Percentiles rank a stretch among this genome's conserved stretches.
Conservation (phyloP, 306 rosid species). For the Prunus mira region DNA sequence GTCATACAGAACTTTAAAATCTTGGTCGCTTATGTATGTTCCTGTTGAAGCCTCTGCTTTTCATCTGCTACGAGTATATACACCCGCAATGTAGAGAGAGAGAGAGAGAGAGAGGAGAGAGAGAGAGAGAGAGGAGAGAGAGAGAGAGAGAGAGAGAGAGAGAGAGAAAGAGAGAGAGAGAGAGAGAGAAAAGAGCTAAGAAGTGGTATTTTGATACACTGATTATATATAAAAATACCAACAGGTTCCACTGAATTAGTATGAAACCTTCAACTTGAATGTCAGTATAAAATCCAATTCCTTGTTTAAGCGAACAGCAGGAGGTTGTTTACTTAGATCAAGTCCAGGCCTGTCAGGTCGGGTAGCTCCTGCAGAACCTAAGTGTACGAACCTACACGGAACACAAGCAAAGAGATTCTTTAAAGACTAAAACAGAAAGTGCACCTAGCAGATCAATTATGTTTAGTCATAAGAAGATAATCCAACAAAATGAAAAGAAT, state of each 20-base stretch:
- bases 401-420: too few relatives aligned
- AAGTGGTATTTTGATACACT: too few relatives aligned
- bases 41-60: constrained; percentile 3
- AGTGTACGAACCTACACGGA: too few relatives aligned
- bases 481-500: too few relatives aligned
- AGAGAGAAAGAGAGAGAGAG: too few relatives aligned
- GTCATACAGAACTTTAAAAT: not conserved
- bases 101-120: not conserved
- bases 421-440: too few relatives aligned
- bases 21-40: not conserved
- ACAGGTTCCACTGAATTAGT: constrained; percentile 19
- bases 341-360: too few relatives aligned
- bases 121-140: not conserved
- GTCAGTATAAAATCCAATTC: constrained; percentile 52
- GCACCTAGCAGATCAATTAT: too few relatives aligned
- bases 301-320: too few relatives aligned
- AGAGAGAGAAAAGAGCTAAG: not conserved
- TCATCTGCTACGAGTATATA: not conserved
- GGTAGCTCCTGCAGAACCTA: too few relatives aligned
- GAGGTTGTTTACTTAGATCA: too few relatives aligned
- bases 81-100: not conserved
- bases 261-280: constrained; percentile 75
- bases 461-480: too few relatives aligned
- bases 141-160: not conserved
- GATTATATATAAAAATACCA: not conserved